Percentiles rank a stretch among this genome's conserved stretches.
Conservation (phyloP, 192 early-diverging fungal species). For the Backusella psychrophila region DNA sequence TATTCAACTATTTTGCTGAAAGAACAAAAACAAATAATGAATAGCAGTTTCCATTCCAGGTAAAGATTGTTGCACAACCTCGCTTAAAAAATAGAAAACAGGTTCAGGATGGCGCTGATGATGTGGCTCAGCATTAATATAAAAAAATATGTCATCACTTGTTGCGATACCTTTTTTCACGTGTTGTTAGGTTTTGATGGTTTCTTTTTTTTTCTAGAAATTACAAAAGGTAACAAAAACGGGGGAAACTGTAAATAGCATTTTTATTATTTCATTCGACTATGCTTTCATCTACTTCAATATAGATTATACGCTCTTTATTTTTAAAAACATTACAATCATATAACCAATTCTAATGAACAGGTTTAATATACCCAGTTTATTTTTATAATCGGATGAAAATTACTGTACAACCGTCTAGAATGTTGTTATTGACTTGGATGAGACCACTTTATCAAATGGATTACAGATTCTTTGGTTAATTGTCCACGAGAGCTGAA, state of each 20-base stretch:
- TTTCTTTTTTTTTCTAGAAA: background rate
- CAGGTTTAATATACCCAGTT: no score
- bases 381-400: no score
- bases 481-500: no score
- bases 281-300: background rate
- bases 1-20: background rate
- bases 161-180: background rate
- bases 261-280: no score
- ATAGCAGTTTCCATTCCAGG: background rate
- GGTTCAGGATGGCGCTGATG: background rate
- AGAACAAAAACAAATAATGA: background rate
- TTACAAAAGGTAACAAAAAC: background rate
- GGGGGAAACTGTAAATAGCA: background rate
- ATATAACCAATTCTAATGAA: background rate
- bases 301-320: background rate
- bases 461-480: background rate
- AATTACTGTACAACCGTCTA: no score
- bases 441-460: background rate
- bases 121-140: background rate
- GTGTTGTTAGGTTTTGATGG: background rate
- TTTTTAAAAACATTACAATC: background rate
- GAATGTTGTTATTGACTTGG: no score
- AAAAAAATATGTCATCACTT: background rate
- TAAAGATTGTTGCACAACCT: background rate
- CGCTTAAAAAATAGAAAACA: background rate